These are phyloP conservation scores for Ogataea haglerorum DNA, from an alignment of 805 yeast genomes.

Conservation along the genomic window DNA sequence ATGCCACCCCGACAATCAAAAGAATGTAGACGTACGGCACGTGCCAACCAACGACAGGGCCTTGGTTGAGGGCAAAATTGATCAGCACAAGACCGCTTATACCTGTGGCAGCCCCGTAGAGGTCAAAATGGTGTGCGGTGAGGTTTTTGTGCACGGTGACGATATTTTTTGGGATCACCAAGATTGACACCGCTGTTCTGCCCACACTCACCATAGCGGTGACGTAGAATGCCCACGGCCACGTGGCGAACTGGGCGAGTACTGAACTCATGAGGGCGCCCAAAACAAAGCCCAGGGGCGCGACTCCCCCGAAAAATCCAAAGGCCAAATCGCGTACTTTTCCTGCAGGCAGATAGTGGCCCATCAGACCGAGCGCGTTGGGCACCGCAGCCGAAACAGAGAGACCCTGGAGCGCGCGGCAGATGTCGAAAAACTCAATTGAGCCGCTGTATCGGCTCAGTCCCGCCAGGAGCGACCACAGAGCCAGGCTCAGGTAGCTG, in stretches of 20 bases:
- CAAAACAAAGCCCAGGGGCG: slow-evolving; percentile 58
- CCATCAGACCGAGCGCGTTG: slow-evolving; percentile 55
- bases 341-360: slow-evolving; percentile 45
- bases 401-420: slow-evolving; percentile 63
- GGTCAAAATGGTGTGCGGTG: slow-evolving; percentile 37
- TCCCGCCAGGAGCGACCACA: slow-evolving; percentile 64
- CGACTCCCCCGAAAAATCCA: slow-evolving; percentile 56
- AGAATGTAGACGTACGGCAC: slow-evolving; percentile 54
- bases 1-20: slow-evolving; percentile 46
- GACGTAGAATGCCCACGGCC: slow-evolving; percentile 62
- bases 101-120: slow-evolving; percentile 54
- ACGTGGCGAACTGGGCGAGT: slow-evolving; percentile 43
- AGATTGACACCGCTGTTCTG: slow-evolving; percentile 32
- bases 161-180: slow-evolving; percentile 37
- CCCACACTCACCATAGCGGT: slow-evolving; percentile 38
- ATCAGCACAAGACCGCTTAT: slow-evolving; percentile 58
- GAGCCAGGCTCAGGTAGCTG: slow-evolving; percentile 53
- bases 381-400: slow-evolving; percentile 62
- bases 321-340: slow-evolving; percentile 51
- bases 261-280: slow-evolving; percentile 53
- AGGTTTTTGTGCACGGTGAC: slow-evolving; percentile 14
- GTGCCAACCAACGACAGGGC: slow-evolving; percentile 68
- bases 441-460: slow-evolving; percentile 48
- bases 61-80: slow-evolving; percentile 74
- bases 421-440: slow-evolving; percentile 46